Base-by-base conservation (phyloP, 768 basidiomycete genomes). In the Multifurca ochricompacta region DNA sequence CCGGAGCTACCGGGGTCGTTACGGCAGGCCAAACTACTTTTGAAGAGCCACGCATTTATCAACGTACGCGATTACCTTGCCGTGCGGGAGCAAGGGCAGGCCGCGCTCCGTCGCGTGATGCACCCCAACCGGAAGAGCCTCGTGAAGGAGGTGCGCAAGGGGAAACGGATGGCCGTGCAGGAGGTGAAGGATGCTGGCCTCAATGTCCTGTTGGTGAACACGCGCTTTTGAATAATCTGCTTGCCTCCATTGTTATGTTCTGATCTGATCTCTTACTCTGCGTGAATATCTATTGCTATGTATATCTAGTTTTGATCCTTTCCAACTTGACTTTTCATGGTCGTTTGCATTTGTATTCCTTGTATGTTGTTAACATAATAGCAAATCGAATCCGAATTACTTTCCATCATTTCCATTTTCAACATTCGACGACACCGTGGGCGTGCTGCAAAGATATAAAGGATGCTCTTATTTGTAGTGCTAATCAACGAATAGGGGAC, bases 51-150 rank as follows among this genome's bases (percentile, higher is more conserved):
- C 36, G 85, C 74, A 0, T 87, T 88, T 64, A 62, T 90, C 28
- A 87, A 87, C 62, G 77, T 91, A 54, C 74, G 75, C 45, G 86
- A 89, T 56, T 90, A 90, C 66, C 72, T 88, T 53, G 77, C 78
- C 16, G 77, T 77, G 30, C 82, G 88, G 35, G 72, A 70, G 50
- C 74, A 82, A 63, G 86, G 86, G 1, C 79, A 77, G 28, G 74
- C 72, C 5, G 84, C 81, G 23, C 71, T 90, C 31, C 80, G 72
- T 51, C 61, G 70, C 37, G 76, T 82, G 52, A 73, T 90, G 76
- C 78, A 83, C 58, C 78, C 83, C 4, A 84, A 69, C 67, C 75
- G 76, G 59, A 76, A 51, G 16, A 78, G 85, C 0, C 74, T 90
- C 48, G 77, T 84, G 51, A 80, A 75, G 63, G 78, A 81, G 56